These are phyloP conservation scores for Ogataea neopini DNA, from an alignment of 805 yeast genomes.

Conservation along the genomic window DNA sequence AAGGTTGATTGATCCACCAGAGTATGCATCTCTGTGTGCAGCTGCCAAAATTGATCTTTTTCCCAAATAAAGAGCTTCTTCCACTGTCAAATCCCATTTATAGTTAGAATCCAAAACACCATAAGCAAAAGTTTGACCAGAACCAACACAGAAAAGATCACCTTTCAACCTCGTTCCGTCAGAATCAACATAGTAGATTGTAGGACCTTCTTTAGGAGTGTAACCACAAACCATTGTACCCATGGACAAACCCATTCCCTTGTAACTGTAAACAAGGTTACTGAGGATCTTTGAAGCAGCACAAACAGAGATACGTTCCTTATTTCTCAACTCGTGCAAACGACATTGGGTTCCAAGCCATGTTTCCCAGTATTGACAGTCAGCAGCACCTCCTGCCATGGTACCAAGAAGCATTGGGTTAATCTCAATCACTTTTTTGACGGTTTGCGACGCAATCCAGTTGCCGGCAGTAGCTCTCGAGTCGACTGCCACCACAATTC, in stretches of 20 bases:
- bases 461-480: conserved; percentile 97
- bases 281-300: conserved; percentile 94
- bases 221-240: conserved; percentile 99
- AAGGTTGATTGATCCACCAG: conserved; percentile 94
- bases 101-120: conserved; percentile 95
- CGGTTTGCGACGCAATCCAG: conserved; percentile 98
- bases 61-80: conserved; percentile 92
- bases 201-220: conserved; percentile 93
- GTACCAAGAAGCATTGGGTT: conserved; percentile 95
- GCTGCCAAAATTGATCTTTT: conserved; percentile 96
- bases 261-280: conserved; percentile 88
- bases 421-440: conserved; percentile 94
- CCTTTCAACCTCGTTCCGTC: conserved; percentile 97
- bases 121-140: conserved; percentile 98
- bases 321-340: conserved; percentile 89
- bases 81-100: conserved; percentile 87
- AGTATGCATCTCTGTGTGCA: conserved; percentile 96
- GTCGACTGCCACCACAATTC: conserved; percentile 95
- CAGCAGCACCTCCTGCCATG: conserved; percentile 99
- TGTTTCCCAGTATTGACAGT: conserved; percentile 98
- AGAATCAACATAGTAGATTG: conserved; percentile 93
- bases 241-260: conserved; percentile 98
- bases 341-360: conserved; percentile 98
- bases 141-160: conserved; percentile 94
- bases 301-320: conserved; percentile 92